phyloP scores from a whole-genome alignment of 1,284 basidiomycete species.

The Sphaerobolus stellatus region DNA sequence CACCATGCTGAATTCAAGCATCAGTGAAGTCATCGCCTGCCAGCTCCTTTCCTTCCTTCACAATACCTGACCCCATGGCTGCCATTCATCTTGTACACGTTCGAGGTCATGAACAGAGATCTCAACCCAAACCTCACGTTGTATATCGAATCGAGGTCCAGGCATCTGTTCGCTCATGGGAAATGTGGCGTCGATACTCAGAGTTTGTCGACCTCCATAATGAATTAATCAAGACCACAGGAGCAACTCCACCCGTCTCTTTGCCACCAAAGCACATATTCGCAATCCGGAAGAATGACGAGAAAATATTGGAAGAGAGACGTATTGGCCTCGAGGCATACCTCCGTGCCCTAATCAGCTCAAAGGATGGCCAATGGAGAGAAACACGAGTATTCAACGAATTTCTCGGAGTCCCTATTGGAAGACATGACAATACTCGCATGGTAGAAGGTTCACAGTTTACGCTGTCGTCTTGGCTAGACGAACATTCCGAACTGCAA shows the following conservation, averaged over 20 bases:
- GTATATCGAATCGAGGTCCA: conserved; percentile 81
- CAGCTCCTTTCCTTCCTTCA: no score
- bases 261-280: conserved; percentile 84
- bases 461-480: conserved; percentile 78
- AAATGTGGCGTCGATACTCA: conserved; percentile 90
- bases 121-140: conserved; percentile 67
- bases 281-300: conserved; percentile 45
- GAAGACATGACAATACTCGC: conserved; percentile 43
- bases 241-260: conserved; percentile 67
- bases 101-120: conserved; percentile 64
- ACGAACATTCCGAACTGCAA: conserved; percentile 78
- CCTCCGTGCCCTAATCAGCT: conserved; percentile 79
- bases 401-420: conserved; percentile 81
- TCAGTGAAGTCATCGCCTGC: no score
- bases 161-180: conserved; percentile 86
- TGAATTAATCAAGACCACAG: conserved; percentile 72
- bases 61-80: no score
- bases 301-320: conserved; percentile 69
- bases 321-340: conserved; percentile 78
- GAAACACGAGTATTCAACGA: conserved; percentile 77
- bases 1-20: no score
- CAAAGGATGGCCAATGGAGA: conserved; percentile 82
- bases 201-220: conserved; percentile 88
- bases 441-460: conserved; percentile 44
- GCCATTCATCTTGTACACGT: conserved; percentile 74